These are phyloP conservation scores for Nemania diffusa DNA, from an alignment of 2,329 filamentous ascomycete genomes.

Conservation along the genomic window DNA sequence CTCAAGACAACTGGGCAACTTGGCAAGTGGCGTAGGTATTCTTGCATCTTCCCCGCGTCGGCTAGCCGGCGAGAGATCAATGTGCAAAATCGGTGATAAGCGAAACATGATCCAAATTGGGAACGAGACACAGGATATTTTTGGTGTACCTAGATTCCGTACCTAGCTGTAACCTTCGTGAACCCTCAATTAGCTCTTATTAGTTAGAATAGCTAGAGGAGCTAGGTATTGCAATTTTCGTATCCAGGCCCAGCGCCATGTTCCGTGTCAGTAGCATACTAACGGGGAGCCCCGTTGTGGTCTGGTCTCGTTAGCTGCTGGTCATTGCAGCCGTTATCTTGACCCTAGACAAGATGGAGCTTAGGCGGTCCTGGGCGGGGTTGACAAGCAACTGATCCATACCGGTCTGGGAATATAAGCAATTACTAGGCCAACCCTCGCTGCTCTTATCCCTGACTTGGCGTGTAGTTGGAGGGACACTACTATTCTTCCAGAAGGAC, in stretches of 20 bases:
- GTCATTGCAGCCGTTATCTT: constrained; percentile 25
- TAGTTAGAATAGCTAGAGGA: not conserved
- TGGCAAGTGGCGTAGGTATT: not conserved
- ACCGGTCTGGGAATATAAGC: constrained; percentile 1
- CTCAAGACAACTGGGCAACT: not conserved
- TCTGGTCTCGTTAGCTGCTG: not conserved
- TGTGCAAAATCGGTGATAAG: not conserved
- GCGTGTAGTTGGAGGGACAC: constrained; percentile 3
- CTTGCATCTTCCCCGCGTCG: constrained; percentile 9
- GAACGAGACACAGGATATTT: not conserved
- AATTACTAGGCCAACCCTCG: constrained; percentile 3
- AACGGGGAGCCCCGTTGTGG: constrained; percentile 3
- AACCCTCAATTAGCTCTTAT: not conserved
- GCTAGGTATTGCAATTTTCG: not conserved
- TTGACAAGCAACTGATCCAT: not conserved
- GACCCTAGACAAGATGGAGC: constrained; percentile 15
- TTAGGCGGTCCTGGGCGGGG: constrained; percentile 16
- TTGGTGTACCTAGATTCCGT: too few species aligned
- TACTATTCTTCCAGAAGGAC: constrained; percentile 8
- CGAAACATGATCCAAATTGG: not conserved
- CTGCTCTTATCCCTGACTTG: not conserved
- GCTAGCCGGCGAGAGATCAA: not conserved
- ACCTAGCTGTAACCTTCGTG: not conserved
- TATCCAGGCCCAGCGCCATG: constrained; percentile 1
- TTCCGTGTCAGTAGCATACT: not conserved